Base-by-base conservation (phyloP, 495 filamentous ascomycete genomes). In the Talaromyces ruber region DNA sequence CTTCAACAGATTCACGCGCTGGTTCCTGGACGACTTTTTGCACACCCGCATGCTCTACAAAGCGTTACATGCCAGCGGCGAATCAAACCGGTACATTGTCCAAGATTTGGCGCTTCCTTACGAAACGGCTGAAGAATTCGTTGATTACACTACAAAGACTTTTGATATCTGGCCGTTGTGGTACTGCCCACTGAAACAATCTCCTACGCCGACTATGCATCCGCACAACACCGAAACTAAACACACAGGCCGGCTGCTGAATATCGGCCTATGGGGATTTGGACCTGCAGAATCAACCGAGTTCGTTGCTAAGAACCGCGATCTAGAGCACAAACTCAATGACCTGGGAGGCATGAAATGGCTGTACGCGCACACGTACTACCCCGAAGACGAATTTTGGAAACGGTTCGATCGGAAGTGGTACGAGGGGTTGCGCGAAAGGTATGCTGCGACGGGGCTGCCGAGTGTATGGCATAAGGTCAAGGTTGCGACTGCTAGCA, bases 311-410 rank as follows among this genome's bases (percentile, higher is more conserved):
- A 80, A 79, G 60, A 91, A 93, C 72, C 79, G 84, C 4, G 79
- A 79, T 16, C 71, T 93, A 7, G 90, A 93, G 70, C 64, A 68
- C 0, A 84, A 84, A 59, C 77, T 93, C 8, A 75, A 72, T 12
- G 82, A 82, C 60, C 76, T 93, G 2, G 83, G 86, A 16, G 90
- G 90, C 7, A 79, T 79, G 73, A 84, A 84, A 63, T 84, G 81
- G 78, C 71, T 86, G 6, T 85, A 84, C 67, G 81, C 84, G 29
- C 78, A 82, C 51, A 76, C 80, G 1, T 86, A 81, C 67, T 82
- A 81, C 58, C 70, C 69, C 6, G 77, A 85, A 63, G 64, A 76
- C 0, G 81, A 84, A 59, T 85, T 87, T 70, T 85, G 82, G 82
- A 47, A 58, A 2, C 76, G 81, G 25, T 84, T 83, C 58, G 74